Evolutionary conservation across 257 asterid genomes (phyloP).

Genomic region (Fraxinus anomala): DNA sequence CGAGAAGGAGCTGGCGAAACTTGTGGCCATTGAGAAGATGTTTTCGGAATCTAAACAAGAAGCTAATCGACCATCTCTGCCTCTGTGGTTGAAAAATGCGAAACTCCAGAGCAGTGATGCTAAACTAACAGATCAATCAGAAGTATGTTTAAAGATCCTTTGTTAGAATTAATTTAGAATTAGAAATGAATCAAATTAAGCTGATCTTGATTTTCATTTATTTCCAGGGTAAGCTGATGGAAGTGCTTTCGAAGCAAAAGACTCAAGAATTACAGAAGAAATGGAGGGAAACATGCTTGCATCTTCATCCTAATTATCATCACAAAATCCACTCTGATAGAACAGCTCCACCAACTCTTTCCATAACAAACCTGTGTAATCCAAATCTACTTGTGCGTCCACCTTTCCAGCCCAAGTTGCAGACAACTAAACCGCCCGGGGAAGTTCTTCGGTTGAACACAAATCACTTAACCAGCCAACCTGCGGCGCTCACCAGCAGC

Average conservation of each 20-base stretch:
- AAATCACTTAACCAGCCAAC: constrained; percentile 34
- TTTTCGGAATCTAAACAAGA: constrained; percentile 51
- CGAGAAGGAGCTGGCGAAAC: constrained; percentile 58
- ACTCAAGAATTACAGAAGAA: constrained; percentile 69
- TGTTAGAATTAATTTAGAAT: background rate
- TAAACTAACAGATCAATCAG: constrained; percentile 42
- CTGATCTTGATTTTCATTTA: constrained; percentile 15
- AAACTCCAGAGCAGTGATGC: constrained; percentile 43
- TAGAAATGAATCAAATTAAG: background rate
- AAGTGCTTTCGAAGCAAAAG: constrained; percentile 54
- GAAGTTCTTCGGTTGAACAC: constrained; percentile 57
- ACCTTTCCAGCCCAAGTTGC: constrained; percentile 58
- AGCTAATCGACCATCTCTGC: constrained; percentile 49
- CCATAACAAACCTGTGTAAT: constrained; percentile 49
- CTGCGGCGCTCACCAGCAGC: constrained; percentile 29
- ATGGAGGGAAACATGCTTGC: constrained; percentile 74
- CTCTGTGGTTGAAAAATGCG: constrained; percentile 81
- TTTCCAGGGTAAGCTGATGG: constrained; percentile 58
- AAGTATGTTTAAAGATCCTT: constrained; percentile 38
- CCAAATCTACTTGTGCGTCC: constrained; percentile 51
- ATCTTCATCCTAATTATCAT: constrained; percentile 71
- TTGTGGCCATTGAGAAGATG: constrained; percentile 61
- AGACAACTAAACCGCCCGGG: constrained; percentile 46
- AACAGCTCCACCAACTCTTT: constrained; percentile 39
- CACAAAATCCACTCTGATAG: constrained; percentile 38